Percentiles rank a stretch among this genome's conserved stretches.
Conservation (phyloP, 202 grass and related monocot genomes). For the Zizania palustris region DNA sequence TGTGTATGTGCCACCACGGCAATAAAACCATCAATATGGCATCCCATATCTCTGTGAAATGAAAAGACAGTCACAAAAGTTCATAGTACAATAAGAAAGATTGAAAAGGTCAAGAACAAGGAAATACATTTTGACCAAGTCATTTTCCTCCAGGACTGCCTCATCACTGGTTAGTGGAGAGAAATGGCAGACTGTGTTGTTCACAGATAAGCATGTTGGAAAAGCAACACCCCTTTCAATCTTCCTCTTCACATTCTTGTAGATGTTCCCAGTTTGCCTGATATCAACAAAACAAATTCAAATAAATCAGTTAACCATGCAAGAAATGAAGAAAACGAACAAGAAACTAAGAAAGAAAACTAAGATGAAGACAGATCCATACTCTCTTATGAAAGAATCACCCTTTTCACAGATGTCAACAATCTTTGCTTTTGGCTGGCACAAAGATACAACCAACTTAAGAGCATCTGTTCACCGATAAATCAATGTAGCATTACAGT, state of each 20-base stretch:
- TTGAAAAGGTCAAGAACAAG: slow-evolving; percentile 23
- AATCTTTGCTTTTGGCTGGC: slow-evolving; percentile 91
- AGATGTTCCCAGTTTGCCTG: slow-evolving; percentile 89
- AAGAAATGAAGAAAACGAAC: slow-evolving; percentile 24
- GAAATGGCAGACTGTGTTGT: slow-evolving; percentile 95
- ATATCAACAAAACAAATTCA: slow-evolving; percentile 24
- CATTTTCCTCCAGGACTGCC: slow-evolving; percentile 74
- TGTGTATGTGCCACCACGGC: slow-evolving; percentile 94
- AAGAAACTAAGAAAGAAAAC: background rate
- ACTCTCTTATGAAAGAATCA: slow-evolving; percentile 90
- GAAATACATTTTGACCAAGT: slow-evolving; percentile 96
- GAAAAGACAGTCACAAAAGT: slow-evolving; percentile 1
- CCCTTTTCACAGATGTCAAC: slow-evolving; percentile 95
- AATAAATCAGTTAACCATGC: slow-evolving; percentile 25
- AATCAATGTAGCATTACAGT: background rate
- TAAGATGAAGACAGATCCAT: slow-evolving; percentile 11
- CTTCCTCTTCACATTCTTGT: slow-evolving; percentile 97
- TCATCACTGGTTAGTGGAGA: slow-evolving; percentile 88
- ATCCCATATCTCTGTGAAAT: slow-evolving; percentile 86
- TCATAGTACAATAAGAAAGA: background rate
- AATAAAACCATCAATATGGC: slow-evolving; percentile 99
- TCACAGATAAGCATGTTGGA: slow-evolving; percentile 90
- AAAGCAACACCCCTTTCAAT: slow-evolving; percentile 97
- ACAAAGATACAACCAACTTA: slow-evolving; percentile 75
- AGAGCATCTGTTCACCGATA: slow-evolving; percentile 68